Conservation (phyloP, 352 stramenopile genomes). For the Phytophthora podocarpi region DNA sequence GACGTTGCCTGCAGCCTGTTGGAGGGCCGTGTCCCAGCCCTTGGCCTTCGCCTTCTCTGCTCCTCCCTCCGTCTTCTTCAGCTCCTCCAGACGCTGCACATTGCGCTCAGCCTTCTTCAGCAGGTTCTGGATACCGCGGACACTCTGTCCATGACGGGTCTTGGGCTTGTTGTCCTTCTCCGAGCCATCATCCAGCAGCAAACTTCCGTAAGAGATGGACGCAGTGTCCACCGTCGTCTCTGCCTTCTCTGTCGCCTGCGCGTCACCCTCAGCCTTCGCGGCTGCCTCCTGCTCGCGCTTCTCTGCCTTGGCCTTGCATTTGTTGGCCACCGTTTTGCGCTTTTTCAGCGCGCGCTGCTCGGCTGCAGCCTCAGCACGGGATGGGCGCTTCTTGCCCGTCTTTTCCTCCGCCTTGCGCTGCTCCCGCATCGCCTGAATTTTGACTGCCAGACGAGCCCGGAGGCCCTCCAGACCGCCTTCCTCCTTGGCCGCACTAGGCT, state of each 20-base stretch:
- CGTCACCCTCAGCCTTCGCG: constrained; percentile 9
- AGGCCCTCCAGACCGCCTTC: constrained; percentile 60
- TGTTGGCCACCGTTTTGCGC: constrained; percentile 53
- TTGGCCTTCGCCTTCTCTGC: constrained; percentile 66
- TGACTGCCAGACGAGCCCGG: constrained; percentile 66
- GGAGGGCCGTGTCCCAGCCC: constrained; percentile 75
- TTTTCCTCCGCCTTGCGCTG: constrained; percentile 76
- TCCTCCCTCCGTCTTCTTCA: constrained; percentile 82
- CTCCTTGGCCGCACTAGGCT: constrained; percentile 41
- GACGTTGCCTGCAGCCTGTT: constrained; percentile 68
- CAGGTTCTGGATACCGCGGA: constrained; percentile 78
- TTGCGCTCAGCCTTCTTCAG: constrained; percentile 84
- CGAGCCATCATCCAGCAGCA: constrained; percentile 66
- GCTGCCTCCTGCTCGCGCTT: constrained; percentile 49
- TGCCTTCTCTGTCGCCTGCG: constrained; percentile 17
- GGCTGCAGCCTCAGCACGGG: constrained; percentile 26
- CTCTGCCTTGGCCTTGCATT: constrained; percentile 55
- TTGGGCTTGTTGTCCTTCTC: constrained; percentile 59
- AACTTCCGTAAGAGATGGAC: constrained; percentile 79
- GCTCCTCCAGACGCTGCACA: constrained; percentile 72
- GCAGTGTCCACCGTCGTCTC: constrained; percentile 23
- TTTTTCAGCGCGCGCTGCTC: constrained; percentile 43
- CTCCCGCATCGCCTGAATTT: constrained; percentile 74
- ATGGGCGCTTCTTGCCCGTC: constrained; percentile 57
- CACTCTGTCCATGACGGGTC: constrained; percentile 73